Evolutionary conservation across 306 rosid genomes (phyloP).

Genomic region (Glycyrrhiza uralensis): DNA sequence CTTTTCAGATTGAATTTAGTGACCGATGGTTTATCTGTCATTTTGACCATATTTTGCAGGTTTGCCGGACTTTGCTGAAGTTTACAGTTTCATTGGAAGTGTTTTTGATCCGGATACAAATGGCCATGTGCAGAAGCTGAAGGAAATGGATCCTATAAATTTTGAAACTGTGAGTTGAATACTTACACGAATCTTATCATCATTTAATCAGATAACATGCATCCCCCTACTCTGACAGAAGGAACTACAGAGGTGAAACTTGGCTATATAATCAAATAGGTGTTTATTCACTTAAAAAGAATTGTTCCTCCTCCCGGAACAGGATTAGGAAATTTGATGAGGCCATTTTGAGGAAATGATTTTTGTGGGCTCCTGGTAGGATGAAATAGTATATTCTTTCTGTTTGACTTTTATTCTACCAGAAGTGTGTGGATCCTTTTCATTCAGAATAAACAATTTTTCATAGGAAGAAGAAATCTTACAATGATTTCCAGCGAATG

Average conservation of each 20-base stretch:
- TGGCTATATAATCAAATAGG: background rate
- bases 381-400: background rate
- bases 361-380: background rate
- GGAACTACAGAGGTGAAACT: conserved; percentile 1
- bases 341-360: background rate
- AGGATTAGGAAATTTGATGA: background rate
- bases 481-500: background rate
- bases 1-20: background rate
- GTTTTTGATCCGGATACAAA: conserved; percentile 82
- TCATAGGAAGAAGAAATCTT: background rate
- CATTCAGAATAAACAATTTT: background rate
- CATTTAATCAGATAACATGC: conserved; percentile 5
- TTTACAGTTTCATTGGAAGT: conserved; percentile 87
- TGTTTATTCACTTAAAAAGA: background rate
- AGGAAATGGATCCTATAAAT: conserved; percentile 96
- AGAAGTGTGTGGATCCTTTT: background rate
- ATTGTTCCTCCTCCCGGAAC: background rate
- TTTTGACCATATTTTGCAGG: conserved; percentile 44
- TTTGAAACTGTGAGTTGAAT: conserved; percentile 80
- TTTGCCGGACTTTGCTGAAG: conserved; percentile 84
- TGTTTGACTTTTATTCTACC: background rate
- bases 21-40: background rate
- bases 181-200: conserved; percentile 30
- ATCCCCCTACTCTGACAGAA: conserved; percentile 1
- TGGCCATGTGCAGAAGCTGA: conserved; percentile 74